Evolutionary conservation across 164 flowering plant species (phyloP).

Genomic region (Protea cynaroides): DNA sequence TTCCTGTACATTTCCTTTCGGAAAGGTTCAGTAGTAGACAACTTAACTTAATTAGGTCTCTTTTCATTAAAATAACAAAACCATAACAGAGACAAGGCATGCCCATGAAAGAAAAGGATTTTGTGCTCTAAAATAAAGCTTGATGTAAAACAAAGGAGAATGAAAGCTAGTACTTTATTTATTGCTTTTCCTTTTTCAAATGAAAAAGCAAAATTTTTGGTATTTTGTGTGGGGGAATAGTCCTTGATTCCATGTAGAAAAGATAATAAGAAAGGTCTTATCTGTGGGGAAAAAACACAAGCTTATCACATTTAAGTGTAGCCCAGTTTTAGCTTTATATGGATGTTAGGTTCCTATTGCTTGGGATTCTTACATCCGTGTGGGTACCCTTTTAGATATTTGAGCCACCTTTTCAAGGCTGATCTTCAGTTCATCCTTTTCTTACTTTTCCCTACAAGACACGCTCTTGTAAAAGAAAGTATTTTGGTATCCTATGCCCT

Average conservation of each 20-base stretch:
- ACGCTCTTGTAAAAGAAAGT: slow-evolving; percentile 42
- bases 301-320: slow-evolving; percentile 3
- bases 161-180: slow-evolving; percentile 1
- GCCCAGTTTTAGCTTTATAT: slow-evolving; percentile 26
- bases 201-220: slow-evolving; percentile 14
- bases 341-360: slow-evolving; percentile 27
- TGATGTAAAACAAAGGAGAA: slow-evolving; percentile 6
- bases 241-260: slow-evolving; percentile 24
- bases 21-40: neutral
- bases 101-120: neutral
- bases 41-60: neutral
- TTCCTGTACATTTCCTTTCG: slow-evolving; percentile 2
- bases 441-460: slow-evolving; percentile 25
- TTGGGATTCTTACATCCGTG: slow-evolving; percentile 58
- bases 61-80: neutral
- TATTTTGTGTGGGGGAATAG: slow-evolving; percentile 18
- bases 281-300: slow-evolving; percentile 25
- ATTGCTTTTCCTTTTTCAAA: slow-evolving; percentile 7
- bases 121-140: neutral
- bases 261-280: slow-evolving; percentile 30
- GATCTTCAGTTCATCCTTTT: neutral
- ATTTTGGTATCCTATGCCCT: slow-evolving; percentile 49
- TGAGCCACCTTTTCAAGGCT: slow-evolving; percentile 28
- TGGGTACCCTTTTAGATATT: slow-evolving; percentile 29
- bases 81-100: slow-evolving; percentile 1